A percentile compares a stretch with the other conserved stretches of the same genome.
These are phyloP conservation scores for Picochlorum sp. DNA, from an alignment of 139 green algal species.

Conservation along the genomic window DNA sequence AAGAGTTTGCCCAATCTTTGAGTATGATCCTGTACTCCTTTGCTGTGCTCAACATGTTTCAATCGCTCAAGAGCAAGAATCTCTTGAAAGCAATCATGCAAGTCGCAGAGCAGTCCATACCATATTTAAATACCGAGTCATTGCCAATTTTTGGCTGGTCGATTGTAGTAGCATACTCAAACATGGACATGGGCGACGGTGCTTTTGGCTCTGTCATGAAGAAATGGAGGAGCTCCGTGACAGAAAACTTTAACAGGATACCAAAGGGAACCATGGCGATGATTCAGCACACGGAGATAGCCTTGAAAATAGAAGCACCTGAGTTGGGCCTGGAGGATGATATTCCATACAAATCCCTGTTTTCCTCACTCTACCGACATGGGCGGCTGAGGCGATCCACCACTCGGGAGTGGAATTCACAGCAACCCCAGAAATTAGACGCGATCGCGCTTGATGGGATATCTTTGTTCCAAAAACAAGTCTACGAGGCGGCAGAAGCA, in stretches of 20 bases:
- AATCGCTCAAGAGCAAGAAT: neutral
- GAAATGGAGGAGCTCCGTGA: no score
- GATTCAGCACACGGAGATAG: no score
- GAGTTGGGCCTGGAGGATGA: no score
- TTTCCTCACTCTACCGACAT: no score
- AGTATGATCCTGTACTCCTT: neutral
- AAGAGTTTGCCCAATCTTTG: neutral
- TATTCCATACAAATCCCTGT: no score
- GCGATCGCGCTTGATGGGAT: neutral
- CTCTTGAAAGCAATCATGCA: neutral
- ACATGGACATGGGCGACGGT: neutral
- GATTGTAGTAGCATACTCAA: constrained; percentile 4
- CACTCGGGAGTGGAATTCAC: neutral
- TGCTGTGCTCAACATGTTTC: neutral
- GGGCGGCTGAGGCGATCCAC: neutral
- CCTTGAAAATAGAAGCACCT: no score
- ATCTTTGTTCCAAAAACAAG: constrained; percentile 7
- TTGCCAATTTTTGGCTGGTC: constrained; percentile 8
- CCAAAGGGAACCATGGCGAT: no score
- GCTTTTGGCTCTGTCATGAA: neutral
- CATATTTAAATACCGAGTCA: neutral
- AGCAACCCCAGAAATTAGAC: neutral
- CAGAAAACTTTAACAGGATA: no score
- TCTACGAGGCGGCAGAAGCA: neutral
- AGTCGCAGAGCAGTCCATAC: neutral